Conservation (phyloP, 805 yeast genomes). For the Starmerella riodocensis region DNA sequence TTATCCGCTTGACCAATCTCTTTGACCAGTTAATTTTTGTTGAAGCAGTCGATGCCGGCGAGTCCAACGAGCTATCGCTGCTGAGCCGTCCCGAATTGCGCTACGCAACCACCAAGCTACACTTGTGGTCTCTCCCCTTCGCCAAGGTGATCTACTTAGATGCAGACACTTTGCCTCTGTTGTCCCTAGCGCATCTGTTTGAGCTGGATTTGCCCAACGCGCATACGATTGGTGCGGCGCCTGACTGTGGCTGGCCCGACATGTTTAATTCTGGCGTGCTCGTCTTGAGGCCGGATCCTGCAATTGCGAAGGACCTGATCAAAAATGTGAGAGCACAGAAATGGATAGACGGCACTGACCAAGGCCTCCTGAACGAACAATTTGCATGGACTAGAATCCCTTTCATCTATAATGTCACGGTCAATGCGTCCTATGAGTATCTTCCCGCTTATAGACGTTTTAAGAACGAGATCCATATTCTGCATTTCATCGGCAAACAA, state of each 20-base stretch:
- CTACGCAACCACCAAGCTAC: constrained; percentile 39
- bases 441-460: constrained; percentile 55
- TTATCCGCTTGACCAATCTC: constrained; percentile 14
- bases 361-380: constrained; percentile 64
- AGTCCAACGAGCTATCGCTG: constrained; percentile 22
- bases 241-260: constrained; percentile 90
- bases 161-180: constrained; percentile 40
- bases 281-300: constrained; percentile 40
- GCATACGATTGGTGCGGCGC: constrained; percentile 35
- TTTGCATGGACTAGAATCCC: constrained; percentile 59
- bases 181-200: constrained; percentile 23
- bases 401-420: constrained; percentile 73
- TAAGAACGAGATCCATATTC: constrained; percentile 29
- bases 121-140: constrained; percentile 39
- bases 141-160: constrained; percentile 38
- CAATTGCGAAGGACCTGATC: constrained; percentile 33
- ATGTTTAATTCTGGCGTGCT: constrained; percentile 73
- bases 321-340: constrained; percentile 23
- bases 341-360: constrained; percentile 83
- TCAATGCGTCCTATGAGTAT: constrained; percentile 44
- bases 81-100: constrained; percentile 40
- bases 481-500: constrained; percentile 30
- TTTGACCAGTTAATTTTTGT: constrained; percentile 25
- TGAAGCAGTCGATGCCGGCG: constrained; percentile 21
- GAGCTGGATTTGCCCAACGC: constrained; percentile 1